phyloP scores from a whole-genome alignment of 176 grass and related monocot species.

The Carex littledalei region DNA sequence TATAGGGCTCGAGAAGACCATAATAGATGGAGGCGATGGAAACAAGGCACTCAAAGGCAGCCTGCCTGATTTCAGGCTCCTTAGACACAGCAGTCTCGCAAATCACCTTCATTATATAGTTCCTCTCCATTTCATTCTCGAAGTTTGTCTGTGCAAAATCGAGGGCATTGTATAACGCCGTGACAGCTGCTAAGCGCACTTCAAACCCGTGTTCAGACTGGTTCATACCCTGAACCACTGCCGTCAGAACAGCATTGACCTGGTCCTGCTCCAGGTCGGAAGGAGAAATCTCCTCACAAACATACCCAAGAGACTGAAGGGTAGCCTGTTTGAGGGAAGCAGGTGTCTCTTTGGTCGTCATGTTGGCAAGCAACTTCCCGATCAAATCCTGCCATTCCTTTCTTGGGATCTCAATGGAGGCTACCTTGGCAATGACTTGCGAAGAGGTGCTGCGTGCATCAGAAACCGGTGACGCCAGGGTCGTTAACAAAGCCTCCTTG shows the following conservation, averaged over 20 bases:
- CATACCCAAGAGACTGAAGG: slow-evolving; percentile 50
- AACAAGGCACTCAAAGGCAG: slow-evolving; percentile 56
- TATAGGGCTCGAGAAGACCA: slow-evolving; percentile 46
- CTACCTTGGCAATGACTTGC: slow-evolving; percentile 66
- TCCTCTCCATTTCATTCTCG: slow-evolving; percentile 54
- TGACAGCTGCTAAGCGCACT: slow-evolving; percentile 51
- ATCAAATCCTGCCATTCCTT: slow-evolving; percentile 57
- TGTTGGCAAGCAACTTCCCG: slow-evolving; percentile 37
- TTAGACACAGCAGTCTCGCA: slow-evolving; percentile 55
- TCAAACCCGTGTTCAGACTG: slow-evolving; percentile 38
- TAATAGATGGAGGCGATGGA: slow-evolving; percentile 57
- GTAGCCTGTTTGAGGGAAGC: slow-evolving; percentile 52
- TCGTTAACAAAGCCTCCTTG: slow-evolving; percentile 46
- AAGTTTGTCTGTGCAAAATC: slow-evolving; percentile 73
- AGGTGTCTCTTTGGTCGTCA: slow-evolving; percentile 37
- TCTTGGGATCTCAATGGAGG: slow-evolving; percentile 49
- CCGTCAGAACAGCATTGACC: slow-evolving; percentile 62
- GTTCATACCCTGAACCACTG: slow-evolving; percentile 69
- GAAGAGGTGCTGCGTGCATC: slow-evolving; percentile 45
- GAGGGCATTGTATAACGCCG: slow-evolving; percentile 58
- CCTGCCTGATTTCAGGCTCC: slow-evolving; percentile 50
- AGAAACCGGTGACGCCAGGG: slow-evolving; percentile 40
- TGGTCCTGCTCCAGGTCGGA: slow-evolving; percentile 56
- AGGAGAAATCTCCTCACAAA: slow-evolving; percentile 65
- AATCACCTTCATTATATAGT: slow-evolving; percentile 61